phyloP scores from a whole-genome alignment of 2,329 filamentous ascomycete species.

The Thelonectria rubi region DNA sequence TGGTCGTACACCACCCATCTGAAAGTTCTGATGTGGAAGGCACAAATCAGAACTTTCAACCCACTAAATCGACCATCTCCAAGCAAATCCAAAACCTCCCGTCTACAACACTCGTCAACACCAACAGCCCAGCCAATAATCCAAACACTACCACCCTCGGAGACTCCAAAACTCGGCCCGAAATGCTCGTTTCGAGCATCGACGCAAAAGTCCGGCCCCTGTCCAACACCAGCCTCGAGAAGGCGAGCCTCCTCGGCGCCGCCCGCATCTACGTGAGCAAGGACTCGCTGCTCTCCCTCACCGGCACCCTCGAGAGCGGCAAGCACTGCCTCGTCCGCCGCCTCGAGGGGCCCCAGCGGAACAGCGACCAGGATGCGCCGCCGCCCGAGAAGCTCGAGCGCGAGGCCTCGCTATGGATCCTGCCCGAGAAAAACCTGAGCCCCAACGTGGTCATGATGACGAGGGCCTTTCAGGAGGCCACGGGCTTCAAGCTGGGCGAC shows the following conservation, averaged over 20 bases:
- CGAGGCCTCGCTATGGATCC: slow-evolving; percentile 61
- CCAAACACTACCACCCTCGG: not conserved
- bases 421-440: slow-evolving; percentile 68
- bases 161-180: not conserved
- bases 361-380: slow-evolving; percentile 15
- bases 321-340: slow-evolving; percentile 54
- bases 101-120: not conserved
- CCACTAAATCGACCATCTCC: slow-evolving; percentile 3
- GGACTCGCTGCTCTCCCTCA: slow-evolving; percentile 56
- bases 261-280: slow-evolving; percentile 59
- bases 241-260: slow-evolving; percentile 53
- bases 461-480: slow-evolving; percentile 75
- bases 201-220: slow-evolving; percentile 55
- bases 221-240: slow-evolving; percentile 53
- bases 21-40: not conserved
- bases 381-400: slow-evolving; percentile 39
- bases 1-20: no score
- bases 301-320: slow-evolving; percentile 54
- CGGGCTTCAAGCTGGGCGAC: slow-evolving; percentile 77
- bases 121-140: not conserved
- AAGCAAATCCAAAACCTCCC: not conserved
- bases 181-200: slow-evolving; percentile 49
- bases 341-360: slow-evolving; percentile 31
- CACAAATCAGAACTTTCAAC: slow-evolving; percentile 12
- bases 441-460: slow-evolving; percentile 77